These are phyloP conservation scores for Magnusiomyces suaveolens DNA, from an alignment of 1,139 yeast genomes.

Conservation along the genomic window DNA sequence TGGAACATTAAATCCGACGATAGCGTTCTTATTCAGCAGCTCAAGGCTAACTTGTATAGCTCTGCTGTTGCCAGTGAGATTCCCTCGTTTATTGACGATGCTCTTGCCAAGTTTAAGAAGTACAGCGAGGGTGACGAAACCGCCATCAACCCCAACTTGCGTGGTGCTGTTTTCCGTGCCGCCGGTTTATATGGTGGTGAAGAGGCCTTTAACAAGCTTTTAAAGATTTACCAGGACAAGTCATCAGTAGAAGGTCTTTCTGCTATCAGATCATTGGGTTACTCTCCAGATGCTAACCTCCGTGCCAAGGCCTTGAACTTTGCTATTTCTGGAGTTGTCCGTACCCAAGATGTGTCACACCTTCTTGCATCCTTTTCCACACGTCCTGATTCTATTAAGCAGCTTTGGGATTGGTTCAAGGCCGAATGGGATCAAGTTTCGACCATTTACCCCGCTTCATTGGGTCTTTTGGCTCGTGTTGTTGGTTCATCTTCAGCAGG, in stretches of 20 bases:
- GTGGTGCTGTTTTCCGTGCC: slow-evolving; percentile 56
- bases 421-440: slow-evolving; percentile 59
- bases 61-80: slow-evolving; percentile 59
- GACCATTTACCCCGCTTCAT: slow-evolving; percentile 68
- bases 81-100: slow-evolving; percentile 43
- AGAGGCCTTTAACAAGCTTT: slow-evolving; percentile 49
- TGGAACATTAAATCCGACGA: slow-evolving; percentile 60
- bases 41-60: slow-evolving; percentile 63
- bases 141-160: slow-evolving; percentile 75
- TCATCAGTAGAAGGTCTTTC: slow-evolving; percentile 66
- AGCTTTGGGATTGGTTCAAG: slow-evolving; percentile 66
- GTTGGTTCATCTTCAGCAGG: slow-evolving; percentile 54
- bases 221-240: slow-evolving; percentile 50
- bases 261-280: slow-evolving; percentile 69
- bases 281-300: slow-evolving; percentile 49
- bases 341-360: slow-evolving; percentile 66
- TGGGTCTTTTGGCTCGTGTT: slow-evolving; percentile 67
- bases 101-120: slow-evolving; percentile 48
- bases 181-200: slow-evolving; percentile 62
- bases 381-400: slow-evolving; percentile 52
- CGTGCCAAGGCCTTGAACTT: slow-evolving; percentile 51
- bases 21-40: slow-evolving; percentile 61
- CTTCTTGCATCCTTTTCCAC: slow-evolving; percentile 63
- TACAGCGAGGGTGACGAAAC: slow-evolving; percentile 55
- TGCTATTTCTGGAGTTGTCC: slow-evolving; percentile 58